Percentiles rank a stretch among this genome's conserved stretches.
These are phyloP conservation scores for Aspergillus bridgeri DNA, from an alignment of 495 filamentous ascomycete genomes.

Conservation along the genomic window DNA sequence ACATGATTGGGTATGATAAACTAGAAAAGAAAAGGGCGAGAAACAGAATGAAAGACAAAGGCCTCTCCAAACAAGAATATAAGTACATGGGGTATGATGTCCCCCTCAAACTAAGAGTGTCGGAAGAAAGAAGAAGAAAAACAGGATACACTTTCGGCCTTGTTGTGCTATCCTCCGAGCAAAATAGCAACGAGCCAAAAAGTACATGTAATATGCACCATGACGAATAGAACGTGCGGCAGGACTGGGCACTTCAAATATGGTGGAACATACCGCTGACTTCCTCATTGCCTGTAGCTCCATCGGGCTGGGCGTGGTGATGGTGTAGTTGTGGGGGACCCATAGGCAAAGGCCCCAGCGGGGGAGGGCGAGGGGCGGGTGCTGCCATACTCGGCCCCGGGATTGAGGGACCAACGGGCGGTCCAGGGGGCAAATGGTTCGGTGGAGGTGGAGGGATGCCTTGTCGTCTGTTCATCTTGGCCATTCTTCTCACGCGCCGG, in stretches of 20 bases:
- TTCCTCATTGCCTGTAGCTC: conserved; percentile 72
- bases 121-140: conserved; percentile 5
- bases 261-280: conserved; percentile 94
- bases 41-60: conserved; percentile 18
- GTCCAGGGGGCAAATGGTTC: conserved; percentile 54
- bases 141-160: neutral
- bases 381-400: conserved; percentile 43
- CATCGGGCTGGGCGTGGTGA: conserved; percentile 76
- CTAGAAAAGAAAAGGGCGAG: conserved; percentile 12
- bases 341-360: conserved; percentile 60
- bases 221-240: conserved; percentile 9
- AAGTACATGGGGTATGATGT: conserved; percentile 23
- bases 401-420: conserved; percentile 51
- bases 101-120: conserved; percentile 5
- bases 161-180: neutral
- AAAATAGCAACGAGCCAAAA: neutral
- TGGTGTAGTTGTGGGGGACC: conserved; percentile 66
- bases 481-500: conserved; percentile 86
- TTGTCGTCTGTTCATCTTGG: conserved; percentile 83
- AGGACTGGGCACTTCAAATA: conserved; percentile 47
- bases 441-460: conserved; percentile 39
- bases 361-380: conserved; percentile 40
- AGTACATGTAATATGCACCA: neutral
- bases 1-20: conserved; percentile 30
- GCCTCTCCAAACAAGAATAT: conserved; percentile 17